Evolutionary conservation across 345 rosid species (phyloP).

Genomic region (Firmiana major): DNA sequence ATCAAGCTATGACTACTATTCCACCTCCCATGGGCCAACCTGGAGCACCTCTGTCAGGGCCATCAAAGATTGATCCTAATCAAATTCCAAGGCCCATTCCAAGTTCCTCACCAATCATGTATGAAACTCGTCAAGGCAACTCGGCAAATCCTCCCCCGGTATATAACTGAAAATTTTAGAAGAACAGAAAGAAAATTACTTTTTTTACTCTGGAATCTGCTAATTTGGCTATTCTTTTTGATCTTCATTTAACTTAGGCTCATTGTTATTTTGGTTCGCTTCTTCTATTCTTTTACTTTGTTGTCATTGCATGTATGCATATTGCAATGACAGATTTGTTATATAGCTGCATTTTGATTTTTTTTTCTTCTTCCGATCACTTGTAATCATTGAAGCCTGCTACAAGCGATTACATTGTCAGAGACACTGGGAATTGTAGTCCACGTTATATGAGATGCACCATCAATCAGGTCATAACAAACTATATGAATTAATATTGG

Average conservation of each 20-base stretch:
- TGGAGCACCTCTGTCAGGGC: slow-evolving; percentile 59
- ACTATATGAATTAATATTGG: slow-evolving; percentile 18
- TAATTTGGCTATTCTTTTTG: neutral
- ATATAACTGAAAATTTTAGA: slow-evolving; percentile 14
- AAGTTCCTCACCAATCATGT: slow-evolving; percentile 51
- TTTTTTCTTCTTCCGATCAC: slow-evolving; percentile 14
- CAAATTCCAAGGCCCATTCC: slow-evolving; percentile 97
- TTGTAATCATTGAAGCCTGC: slow-evolving; percentile 64
- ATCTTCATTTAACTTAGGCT: neutral
- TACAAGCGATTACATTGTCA: slow-evolving; percentile 76
- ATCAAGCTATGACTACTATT: slow-evolving; percentile 78
- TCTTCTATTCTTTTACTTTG: neutral
- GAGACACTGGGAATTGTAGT: slow-evolving; percentile 94
- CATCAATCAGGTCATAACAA: slow-evolving; percentile 70
- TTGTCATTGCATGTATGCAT: slow-evolving; percentile 11
- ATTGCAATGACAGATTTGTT: neutral
- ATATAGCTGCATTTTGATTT: neutral
- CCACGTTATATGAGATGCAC: slow-evolving; percentile 99
- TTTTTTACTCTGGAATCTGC: neutral
- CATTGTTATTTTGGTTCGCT: neutral
- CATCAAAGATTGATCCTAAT: slow-evolving; percentile 89
- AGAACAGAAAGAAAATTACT: neutral
- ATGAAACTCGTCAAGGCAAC: slow-evolving; percentile 84
- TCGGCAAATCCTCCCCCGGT: slow-evolving; percentile 96
- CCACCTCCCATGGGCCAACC: slow-evolving; percentile 75